phyloP scores from a whole-genome alignment of 1,284 basidiomycete species.

The Xerocomus nothofagi region DNA sequence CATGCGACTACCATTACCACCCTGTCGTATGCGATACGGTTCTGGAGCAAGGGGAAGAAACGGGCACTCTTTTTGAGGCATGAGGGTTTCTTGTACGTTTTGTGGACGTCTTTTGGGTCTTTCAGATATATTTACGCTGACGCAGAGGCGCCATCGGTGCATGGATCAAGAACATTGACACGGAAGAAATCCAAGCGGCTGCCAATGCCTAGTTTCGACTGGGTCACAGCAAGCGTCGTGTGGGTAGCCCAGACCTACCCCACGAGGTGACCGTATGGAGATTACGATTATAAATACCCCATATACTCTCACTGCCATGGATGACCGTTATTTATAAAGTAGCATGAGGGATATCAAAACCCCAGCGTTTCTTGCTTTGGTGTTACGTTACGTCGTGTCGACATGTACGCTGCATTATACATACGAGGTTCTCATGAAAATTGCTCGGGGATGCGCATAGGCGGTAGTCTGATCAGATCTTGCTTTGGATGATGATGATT shows the following conservation, averaged over 20 bases:
- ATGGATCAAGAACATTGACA: conserved; percentile 91
- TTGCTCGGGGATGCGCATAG: background rate
- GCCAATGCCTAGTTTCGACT: conserved; percentile 7
- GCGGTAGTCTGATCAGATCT: conserved; percentile 3
- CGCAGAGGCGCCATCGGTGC: conserved; percentile 86
- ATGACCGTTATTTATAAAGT: conserved; percentile 14
- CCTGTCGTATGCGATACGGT: conserved; percentile 97
- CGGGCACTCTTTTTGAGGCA: conserved; percentile 95
- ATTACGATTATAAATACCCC: conserved; percentile 27
- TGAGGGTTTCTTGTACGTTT: conserved; percentile 93
- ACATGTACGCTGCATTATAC: conserved; percentile 5
- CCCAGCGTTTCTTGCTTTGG: conserved; percentile 5
- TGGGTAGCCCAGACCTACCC: conserved; percentile 3
- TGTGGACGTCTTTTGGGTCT: conserved; percentile 6
- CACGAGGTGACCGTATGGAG: conserved; percentile 26
- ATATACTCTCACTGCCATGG: conserved; percentile 21
- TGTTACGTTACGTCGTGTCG: conserved; percentile 25
- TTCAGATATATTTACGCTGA: conserved; percentile 1
- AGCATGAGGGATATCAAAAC: conserved; percentile 9
- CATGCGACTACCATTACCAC: conserved; percentile 98
- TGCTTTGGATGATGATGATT: background rate
- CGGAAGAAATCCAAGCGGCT: conserved; percentile 33
- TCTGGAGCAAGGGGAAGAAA: conserved; percentile 99
- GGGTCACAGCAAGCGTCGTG: background rate
- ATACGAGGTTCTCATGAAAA: background rate